Evolutionary conservation across 2,329 filamentous ascomycete genomes (phyloP), one percentile per base, ranked within the genome.

Genomic region (Monascus ruber): DNA sequence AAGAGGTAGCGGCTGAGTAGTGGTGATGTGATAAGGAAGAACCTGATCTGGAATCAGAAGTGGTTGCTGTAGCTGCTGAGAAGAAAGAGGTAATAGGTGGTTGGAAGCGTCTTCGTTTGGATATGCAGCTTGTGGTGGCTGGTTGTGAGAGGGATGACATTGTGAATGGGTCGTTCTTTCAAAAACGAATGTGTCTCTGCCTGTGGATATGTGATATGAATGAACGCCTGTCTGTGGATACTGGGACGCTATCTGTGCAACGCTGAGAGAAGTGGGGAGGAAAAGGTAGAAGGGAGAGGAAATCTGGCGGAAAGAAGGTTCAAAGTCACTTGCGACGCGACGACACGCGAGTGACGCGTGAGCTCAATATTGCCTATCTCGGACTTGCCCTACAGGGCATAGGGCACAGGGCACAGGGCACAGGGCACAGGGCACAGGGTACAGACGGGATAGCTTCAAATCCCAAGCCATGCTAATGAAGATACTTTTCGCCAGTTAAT

Each of bases 31-130:
- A 66, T 8, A 56, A 47, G 46, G 47, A 41, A 38, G 33, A 45
- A 8, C 7, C 7, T 3, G 32, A 6, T 11, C 6, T 3, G 35
- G 44, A 6, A 10, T 47, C 38, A 33, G 37, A 36, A 31, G 42
- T 34, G n/a, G 44, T 31, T 10, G 43, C 40, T 34, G 40, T 39
- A 33, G 50, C 39, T 26, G 58, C 36, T 38, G 52, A 34, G 44
- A 65, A 65, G 51, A 56, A 66, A 24, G 47, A 54, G 25, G 63
- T 65, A 41, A 66, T 64, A 4, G 65, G 59, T n/a, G 59, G 52
- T 52, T 65, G 63, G 51, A 66, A 68, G 45, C 64, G 64, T 38
- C 65, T 59, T 40, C 63, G 62, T 48, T 69, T 68, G 27, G 63
- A 60, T 17, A 17, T 17, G 17, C 17, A 17, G 26, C 54, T 41